These are phyloP conservation scores for Rosa chinensis DNA, from an alignment of 306 rosid species.

Conservation along the genomic window DNA sequence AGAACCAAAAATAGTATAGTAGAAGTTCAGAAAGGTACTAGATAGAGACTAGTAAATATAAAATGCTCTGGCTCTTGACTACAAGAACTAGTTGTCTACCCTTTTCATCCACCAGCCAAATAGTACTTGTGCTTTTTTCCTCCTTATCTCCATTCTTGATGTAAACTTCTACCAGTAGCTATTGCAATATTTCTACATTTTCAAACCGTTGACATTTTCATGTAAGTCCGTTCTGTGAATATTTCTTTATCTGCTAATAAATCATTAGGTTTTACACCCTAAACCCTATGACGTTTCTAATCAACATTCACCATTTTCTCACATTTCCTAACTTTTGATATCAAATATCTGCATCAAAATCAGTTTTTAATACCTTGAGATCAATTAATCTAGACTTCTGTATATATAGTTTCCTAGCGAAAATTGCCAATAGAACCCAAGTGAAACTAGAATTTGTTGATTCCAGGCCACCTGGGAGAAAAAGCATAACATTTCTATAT, in stretches of 20 bases:
- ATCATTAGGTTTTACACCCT: background rate
- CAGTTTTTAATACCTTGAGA: too few relatives aligned
- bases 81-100: background rate
- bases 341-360: background rate
- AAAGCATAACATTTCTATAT: background rate
- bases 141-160: background rate
- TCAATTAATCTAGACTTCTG: too few relatives aligned
- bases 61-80: background rate
- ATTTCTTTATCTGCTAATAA: background rate
- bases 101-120: background rate
- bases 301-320: background rate
- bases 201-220: background rate
- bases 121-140: too few relatives aligned
- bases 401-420: too few relatives aligned
- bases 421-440: background rate
- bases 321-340: too few relatives aligned
- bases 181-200: background rate
- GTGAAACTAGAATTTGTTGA: background rate
- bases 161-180: background rate
- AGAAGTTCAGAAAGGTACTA: background rate
- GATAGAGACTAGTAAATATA: background rate
- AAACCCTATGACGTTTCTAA: background rate
- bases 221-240: background rate
- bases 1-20: background rate
- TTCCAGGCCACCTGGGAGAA: background rate